phyloP scores from a whole-genome alignment of 441 rosid genomes.

The Pelargonium fulgidum region DNA sequence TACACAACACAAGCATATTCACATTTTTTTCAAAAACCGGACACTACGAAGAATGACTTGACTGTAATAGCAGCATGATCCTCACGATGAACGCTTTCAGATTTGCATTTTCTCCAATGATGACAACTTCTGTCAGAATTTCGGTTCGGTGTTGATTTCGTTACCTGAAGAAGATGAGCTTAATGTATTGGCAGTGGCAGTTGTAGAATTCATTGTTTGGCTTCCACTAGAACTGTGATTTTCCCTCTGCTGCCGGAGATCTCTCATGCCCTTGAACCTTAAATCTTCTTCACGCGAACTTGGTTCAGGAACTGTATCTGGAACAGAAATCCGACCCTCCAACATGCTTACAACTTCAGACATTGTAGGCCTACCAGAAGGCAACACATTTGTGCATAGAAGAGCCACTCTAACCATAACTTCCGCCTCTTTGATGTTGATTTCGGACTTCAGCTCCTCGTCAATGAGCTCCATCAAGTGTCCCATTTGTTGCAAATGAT shows the following conservation, averaged over 20 bases:
- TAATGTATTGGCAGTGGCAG: background rate
- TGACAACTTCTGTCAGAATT: background rate
- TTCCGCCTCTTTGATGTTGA: slow-evolving; percentile 44
- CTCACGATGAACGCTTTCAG: too few relatives aligned
- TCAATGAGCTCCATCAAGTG: slow-evolving; percentile 46
- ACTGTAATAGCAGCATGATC: too few relatives aligned
- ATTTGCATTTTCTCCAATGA: too few relatives aligned
- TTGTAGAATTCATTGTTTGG: background rate
- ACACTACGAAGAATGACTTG: too few relatives aligned
- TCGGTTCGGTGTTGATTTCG: background rate
- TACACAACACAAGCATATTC: too few relatives aligned
- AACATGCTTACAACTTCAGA: slow-evolving; percentile 65
- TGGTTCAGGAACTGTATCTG: background rate
- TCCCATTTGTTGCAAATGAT: slow-evolving; percentile 35
- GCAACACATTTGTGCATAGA: slow-evolving; percentile 48
- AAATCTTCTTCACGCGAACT: background rate
- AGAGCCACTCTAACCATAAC: slow-evolving; percentile 45
- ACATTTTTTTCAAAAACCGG: too few relatives aligned
- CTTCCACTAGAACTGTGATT: background rate
- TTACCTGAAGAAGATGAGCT: background rate
- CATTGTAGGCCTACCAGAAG: slow-evolving; percentile 54
- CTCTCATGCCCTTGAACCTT: slow-evolving; percentile 6
- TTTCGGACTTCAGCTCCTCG: slow-evolving; percentile 34
- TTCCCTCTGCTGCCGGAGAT: background rate
- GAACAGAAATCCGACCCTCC: slow-evolving; percentile 28